Evolutionary conservation across 345 rosid genomes (phyloP), one percentile per base, ranked within the genome.

Genomic region (Acer campestre): DNA sequence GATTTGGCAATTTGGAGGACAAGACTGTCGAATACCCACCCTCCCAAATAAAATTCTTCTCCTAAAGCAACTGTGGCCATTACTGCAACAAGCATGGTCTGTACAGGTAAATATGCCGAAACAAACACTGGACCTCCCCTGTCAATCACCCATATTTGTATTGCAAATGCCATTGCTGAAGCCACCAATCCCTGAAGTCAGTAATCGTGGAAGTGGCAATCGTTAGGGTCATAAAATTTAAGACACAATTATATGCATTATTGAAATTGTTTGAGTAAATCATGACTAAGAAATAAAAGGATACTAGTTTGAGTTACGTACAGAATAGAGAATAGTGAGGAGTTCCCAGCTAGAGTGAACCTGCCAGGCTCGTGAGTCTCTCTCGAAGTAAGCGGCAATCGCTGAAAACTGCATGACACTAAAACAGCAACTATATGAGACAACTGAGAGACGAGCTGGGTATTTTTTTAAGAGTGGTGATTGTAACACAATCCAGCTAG

Each of bases 401-500:
- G 83, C 85, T 48, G 86, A 77, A 84, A 94, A 86, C 83, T 94
- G 89, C 67, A 92, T 49, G 27, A 91, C 85, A 6, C 96, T 88
- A 18, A 92, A 94, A 80, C 89, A 70, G 87, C 95, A 94, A 59
- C 94, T 78, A 77, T 76, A 92, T 0, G 97, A 90, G 71, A 90
- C 76, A 40, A 94, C 91, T 0, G 96, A 87, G 76, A 92, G 91
- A 10, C 91, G 89, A 83, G 97, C 93, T 0, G 97, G 98, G 84
- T 90, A 94, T 71, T 87, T 92, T 82, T 91, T 94, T 59, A 94
- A 83, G 74, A 92, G 68, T 0, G 92, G 89, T 64, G 91, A 85
- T 49, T 94, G 98, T 42, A 94, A 82, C 76, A 94, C 97, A 61
- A 94, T 92, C 97, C 98, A 94, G 78, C 87, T 79, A 20, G 98